Conservation (phyloP, 1,284 basidiomycete genomes). For the Marasmius fiardii region DNA sequence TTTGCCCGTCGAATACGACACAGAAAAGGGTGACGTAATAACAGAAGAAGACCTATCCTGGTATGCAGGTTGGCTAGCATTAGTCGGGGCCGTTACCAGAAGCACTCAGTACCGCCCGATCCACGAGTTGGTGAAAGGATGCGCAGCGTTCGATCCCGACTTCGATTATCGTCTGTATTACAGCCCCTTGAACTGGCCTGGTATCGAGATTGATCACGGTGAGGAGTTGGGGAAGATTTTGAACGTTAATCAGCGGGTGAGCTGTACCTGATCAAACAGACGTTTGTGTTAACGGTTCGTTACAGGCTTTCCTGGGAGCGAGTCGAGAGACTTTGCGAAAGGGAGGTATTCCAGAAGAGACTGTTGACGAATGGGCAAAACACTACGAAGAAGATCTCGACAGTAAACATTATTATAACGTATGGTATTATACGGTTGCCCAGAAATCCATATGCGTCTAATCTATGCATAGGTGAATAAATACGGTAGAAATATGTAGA, state of each 20-base stretch:
- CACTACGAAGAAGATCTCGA: slow-evolving; percentile 18
- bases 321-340: slow-evolving; percentile 7
- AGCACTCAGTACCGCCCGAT: slow-evolving; percentile 18
- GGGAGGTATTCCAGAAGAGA: slow-evolving; percentile 15
- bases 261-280: not conserved
- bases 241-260: slow-evolving; percentile 20
- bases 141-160: slow-evolving; percentile 8
- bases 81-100: slow-evolving; percentile 16
- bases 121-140: slow-evolving; percentile 15
- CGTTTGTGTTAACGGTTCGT: not conserved
- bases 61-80: slow-evolving; percentile 21
- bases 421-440: slow-evolving; percentile 20
- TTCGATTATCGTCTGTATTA: slow-evolving; percentile 15
- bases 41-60: slow-evolving; percentile 15
- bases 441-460: slow-evolving; percentile 6
- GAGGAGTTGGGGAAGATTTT: slow-evolving; percentile 21
- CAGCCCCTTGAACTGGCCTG: slow-evolving; percentile 23
- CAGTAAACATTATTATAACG: slow-evolving; percentile 15
- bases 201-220: slow-evolving; percentile 18
- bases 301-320: slow-evolving; percentile 17
- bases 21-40: slow-evolving; percentile 9
- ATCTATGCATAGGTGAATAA: not conserved
- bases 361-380: slow-evolving; percentile 16
- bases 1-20: slow-evolving; percentile 16
- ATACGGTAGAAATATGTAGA: not conserved